phyloP scores from a whole-genome alignment of 805 yeast species.

The Yarrowia sp. region DNA sequence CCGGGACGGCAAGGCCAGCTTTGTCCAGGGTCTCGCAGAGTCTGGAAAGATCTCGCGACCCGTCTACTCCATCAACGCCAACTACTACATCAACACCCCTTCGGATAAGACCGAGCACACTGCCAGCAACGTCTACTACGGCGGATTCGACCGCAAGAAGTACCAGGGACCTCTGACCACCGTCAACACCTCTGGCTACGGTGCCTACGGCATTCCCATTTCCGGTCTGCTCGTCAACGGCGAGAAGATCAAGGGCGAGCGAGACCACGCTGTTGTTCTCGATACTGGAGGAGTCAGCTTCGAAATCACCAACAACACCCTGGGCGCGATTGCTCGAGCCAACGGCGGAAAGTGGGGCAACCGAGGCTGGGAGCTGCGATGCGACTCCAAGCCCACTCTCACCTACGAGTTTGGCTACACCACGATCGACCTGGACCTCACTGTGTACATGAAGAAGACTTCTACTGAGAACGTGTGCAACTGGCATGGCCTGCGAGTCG shows the following conservation, averaged over 20 bases:
- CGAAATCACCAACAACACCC: not conserved
- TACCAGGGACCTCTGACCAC: constrained; percentile 2
- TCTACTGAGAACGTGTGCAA: not conserved
- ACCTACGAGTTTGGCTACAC: constrained; percentile 7
- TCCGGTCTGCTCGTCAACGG: not conserved
- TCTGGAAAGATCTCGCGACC: not conserved
- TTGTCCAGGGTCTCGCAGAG: not conserved
- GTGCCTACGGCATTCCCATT: not conserved
- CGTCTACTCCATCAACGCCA: not conserved
- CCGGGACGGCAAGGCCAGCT: not conserved
- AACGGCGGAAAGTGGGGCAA: not conserved
- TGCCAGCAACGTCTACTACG: not conserved
- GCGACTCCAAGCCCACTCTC: not conserved
- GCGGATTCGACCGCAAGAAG: not conserved
- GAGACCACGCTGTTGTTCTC: not conserved
- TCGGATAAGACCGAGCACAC: not conserved
- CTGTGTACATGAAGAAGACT: not conserved
- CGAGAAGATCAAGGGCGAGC: not conserved
- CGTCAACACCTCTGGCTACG: not conserved
- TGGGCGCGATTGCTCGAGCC: not conserved
- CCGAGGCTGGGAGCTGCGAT: not conserved
- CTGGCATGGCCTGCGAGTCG: not conserved
- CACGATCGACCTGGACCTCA: not conserved
- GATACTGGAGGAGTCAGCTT: not conserved
- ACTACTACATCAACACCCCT: not conserved